A percentile compares a stretch with the other conserved stretches of the same genome.
These are phyloP conservation scores for Aspergillus tubingensis DNA, from an alignment of 2,329 filamentous ascomycete genomes.

Conservation along the genomic window DNA sequence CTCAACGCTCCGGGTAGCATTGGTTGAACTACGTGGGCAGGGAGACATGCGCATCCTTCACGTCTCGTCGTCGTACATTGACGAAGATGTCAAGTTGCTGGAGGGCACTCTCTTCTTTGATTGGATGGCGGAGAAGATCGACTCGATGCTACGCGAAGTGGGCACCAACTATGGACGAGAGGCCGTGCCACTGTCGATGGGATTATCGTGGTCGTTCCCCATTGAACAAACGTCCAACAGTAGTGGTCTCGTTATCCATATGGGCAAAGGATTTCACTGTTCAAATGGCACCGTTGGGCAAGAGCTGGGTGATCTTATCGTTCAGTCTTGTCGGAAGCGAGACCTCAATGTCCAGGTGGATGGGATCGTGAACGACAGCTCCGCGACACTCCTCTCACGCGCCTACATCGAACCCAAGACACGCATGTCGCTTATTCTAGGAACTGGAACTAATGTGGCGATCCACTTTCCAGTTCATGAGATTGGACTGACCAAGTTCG, in stretches of 20 bases:
- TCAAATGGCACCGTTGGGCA: conserved; percentile 60
- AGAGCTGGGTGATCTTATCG: conserved; percentile 62
- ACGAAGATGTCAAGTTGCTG: conserved; percentile 57
- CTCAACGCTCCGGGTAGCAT: conserved; percentile 65
- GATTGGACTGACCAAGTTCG: conserved; percentile 59
- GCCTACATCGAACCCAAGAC: conserved; percentile 63
- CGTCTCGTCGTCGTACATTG: conserved; percentile 58
- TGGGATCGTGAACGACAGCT: conserved; percentile 66
- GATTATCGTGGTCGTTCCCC: conserved; percentile 67
- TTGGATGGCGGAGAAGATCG: conserved; percentile 65
- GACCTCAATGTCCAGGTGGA: conserved; percentile 60
- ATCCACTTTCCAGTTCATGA: conserved; percentile 60
- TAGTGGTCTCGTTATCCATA: conserved; percentile 59
- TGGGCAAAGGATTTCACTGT: conserved; percentile 67
- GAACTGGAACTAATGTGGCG: conserved; percentile 67
- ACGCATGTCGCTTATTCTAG: conserved; percentile 64
- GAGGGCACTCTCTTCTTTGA: conserved; percentile 63
- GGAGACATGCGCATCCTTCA: conserved; percentile 57
- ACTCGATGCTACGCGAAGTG: conserved; percentile 52
- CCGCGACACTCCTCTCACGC: conserved; percentile 62
- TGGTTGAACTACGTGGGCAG: conserved; percentile 58
- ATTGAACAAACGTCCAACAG: conserved; percentile 64
- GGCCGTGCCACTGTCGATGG: conserved; percentile 54
- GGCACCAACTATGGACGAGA: conserved; percentile 43
- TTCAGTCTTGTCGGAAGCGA: conserved; percentile 57